A percentile compares a stretch with the other conserved stretches of the same genome.
These are phyloP conservation scores for Sclerotiophoma versabilis DNA, from an alignment of 2,329 filamentous ascomycete species.

Conservation along the genomic window DNA sequence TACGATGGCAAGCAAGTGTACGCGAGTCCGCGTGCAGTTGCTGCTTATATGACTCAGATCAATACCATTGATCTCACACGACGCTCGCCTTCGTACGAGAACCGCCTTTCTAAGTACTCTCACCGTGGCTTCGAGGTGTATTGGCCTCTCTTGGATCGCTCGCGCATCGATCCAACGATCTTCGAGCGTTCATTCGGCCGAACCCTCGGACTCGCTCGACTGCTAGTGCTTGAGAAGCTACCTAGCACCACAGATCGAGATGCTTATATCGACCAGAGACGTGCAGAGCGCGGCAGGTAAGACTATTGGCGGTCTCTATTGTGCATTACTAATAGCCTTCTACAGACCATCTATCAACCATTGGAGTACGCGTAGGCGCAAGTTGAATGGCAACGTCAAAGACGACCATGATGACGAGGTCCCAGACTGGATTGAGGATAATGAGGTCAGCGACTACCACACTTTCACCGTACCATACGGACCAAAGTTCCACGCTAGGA, in stretches of 20 bases:
- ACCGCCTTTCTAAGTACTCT: conserved; percentile 80
- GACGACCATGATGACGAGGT: conserved; percentile 79
- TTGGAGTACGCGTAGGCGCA: conserved; percentile 40
- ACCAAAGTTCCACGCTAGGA: conserved; percentile 61
- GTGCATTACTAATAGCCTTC: background rate
- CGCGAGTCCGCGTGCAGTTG: conserved; percentile 76
- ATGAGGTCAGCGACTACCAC: conserved; percentile 81
- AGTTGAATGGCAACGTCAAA: conserved; percentile 74
- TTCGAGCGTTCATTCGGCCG: conserved; percentile 81
- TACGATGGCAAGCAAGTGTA: conserved; percentile 84
- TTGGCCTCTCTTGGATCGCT: conserved; percentile 77
- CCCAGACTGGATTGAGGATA: conserved; percentile 80
- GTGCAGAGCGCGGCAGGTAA: conserved; percentile 68
- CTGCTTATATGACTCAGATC: conserved; percentile 80
- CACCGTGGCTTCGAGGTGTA: conserved; percentile 85
- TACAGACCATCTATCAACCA: conserved; percentile 63
- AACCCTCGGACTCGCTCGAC: conserved; percentile 77
- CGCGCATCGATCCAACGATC: conserved; percentile 82
- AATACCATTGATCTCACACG: conserved; percentile 82
- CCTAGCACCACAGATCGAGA: conserved; percentile 74
- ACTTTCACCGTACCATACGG: conserved; percentile 72
- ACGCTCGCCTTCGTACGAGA: conserved; percentile 86
- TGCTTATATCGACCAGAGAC: conserved; percentile 72
- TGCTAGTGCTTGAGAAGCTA: conserved; percentile 80
- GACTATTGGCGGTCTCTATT: fast-evolving